Conservation (phyloP, 2,329 filamentous ascomycete genomes). For the Sporothrix schenckii region DNA sequence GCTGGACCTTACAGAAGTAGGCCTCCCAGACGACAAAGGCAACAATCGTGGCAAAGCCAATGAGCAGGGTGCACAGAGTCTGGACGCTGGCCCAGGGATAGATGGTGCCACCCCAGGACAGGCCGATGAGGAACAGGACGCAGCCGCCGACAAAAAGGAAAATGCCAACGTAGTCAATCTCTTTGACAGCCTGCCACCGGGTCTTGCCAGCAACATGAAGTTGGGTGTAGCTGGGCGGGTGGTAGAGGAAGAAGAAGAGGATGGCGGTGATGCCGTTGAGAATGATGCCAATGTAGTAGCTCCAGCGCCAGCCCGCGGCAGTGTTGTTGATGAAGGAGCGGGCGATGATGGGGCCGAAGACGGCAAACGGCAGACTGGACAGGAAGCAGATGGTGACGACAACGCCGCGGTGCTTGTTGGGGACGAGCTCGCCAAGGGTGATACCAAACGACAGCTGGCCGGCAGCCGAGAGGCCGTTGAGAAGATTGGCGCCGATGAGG, state of each 20-base stretch:
- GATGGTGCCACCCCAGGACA: slow-evolving; percentile 48
- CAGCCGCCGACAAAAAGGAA: slow-evolving; percentile 48
- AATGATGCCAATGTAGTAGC: slow-evolving; percentile 54
- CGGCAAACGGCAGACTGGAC: slow-evolving; percentile 47
- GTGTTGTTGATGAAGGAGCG: slow-evolving; percentile 50
- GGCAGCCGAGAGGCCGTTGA: slow-evolving; percentile 47
- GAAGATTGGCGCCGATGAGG: slow-evolving; percentile 46
- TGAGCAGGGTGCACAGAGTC: slow-evolving; percentile 45
- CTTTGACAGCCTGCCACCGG: slow-evolving; percentile 45
- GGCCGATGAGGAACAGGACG: slow-evolving; percentile 49
- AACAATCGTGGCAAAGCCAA: slow-evolving; percentile 45
- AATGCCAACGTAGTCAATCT: slow-evolving; percentile 53
- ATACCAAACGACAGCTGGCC: slow-evolving; percentile 49
- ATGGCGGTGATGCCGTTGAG: slow-evolving; percentile 46
- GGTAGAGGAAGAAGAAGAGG: slow-evolving; percentile 51
- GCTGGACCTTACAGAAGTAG: slow-evolving; percentile 44
- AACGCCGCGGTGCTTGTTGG: slow-evolving; percentile 47
- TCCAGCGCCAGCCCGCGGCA: slow-evolving; percentile 52
- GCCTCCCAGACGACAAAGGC: slow-evolving; percentile 48
- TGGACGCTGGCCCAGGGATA: slow-evolving; percentile 50
- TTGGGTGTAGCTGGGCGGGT: slow-evolving; percentile 51
- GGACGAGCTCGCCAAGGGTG: slow-evolving; percentile 50
- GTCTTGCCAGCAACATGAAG: slow-evolving; percentile 47
- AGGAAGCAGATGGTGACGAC: slow-evolving; percentile 47
- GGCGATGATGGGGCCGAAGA: slow-evolving; percentile 53